Conservation (phyloP, 345 rosid species). For the Citrus sinensis region DNA sequence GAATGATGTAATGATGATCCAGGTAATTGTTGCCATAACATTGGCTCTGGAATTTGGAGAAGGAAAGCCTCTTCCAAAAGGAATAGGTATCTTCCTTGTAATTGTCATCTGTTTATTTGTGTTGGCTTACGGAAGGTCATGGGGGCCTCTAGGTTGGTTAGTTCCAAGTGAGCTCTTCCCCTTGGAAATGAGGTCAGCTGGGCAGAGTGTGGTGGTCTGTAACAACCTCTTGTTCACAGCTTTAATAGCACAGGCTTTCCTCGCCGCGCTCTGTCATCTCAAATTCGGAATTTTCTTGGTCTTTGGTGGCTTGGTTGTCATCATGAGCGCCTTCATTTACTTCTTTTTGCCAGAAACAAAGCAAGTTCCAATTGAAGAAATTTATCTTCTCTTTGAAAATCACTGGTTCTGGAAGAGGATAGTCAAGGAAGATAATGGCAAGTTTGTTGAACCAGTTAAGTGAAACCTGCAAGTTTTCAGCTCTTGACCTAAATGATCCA, state of each 20-base stretch:
- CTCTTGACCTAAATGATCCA: neutral
- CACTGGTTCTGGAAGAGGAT: constrained; percentile 86
- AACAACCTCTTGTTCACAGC: constrained; percentile 85
- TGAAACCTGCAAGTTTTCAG: neutral
- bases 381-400: constrained; percentile 62
- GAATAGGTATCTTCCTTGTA: constrained; percentile 50
- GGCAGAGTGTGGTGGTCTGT: constrained; percentile 83
- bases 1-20: constrained; percentile 10
- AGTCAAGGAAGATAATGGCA: constrained; percentile 21
- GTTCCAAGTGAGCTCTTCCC: constrained; percentile 93
- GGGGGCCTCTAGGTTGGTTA: constrained; percentile 98
- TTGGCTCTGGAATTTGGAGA: constrained; percentile 68
- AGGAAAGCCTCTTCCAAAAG: constrained; percentile 43
- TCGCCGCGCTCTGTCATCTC: constrained; percentile 68
- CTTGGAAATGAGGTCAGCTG: constrained; percentile 86
- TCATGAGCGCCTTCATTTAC: constrained; percentile 75
- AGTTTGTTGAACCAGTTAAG: neutral
- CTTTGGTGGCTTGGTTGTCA: constrained; percentile 55
- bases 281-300: constrained; percentile 68
- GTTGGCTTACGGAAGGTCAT: constrained; percentile 79
- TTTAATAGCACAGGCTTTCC: constrained; percentile 75
- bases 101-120: constrained; percentile 63
- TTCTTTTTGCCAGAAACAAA: constrained; percentile 86
- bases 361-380: constrained; percentile 85
- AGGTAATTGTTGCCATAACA: constrained; percentile 56